Base-by-base conservation (phyloP, 495 filamentous ascomycete species). In the Chaetomium cochliodes region DNA sequence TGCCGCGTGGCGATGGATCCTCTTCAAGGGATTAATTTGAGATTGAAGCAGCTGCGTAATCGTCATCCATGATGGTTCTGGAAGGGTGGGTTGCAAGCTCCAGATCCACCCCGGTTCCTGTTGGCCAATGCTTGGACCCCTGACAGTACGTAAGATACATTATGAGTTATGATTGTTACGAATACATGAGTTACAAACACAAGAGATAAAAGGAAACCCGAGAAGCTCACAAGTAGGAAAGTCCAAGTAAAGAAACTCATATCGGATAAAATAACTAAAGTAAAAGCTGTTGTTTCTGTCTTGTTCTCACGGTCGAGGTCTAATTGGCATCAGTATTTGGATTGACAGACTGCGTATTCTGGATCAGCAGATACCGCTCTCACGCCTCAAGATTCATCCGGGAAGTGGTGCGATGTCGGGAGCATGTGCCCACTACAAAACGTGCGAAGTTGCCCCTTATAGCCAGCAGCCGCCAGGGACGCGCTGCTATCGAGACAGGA, bases 321-420 rank as follows among this genome's bases (percentile, higher is more conserved):
- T 37, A 12, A 12, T 37, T 37, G 33, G 9, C 8, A 37, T 11
- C 5, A 7, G 9, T 1, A 37, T 37, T 37, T 37, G 33, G 33
- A 37, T 7, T 5, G 9, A 37, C 33, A 37, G 33, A 37, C 33
- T 37, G 33, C 30, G 30, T 37, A 7, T 37, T 37, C 22, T 52
- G 5, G 8, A 26, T 15, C 23, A 25, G 49, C 8, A 11, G 23
- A 52, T 15, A n/a, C 9, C 1, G 12, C 12, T 52, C 6, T 3
- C 49, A 26, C 22, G 2, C 6, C 12, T 13, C 23, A 28, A 23
- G 49, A 52, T 52, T 55, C 52, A 20, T 4, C 52, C 18, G 26
- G 16, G n/a, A 33, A 52, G 26, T 61, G 59, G 59, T 53, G 59
- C 59, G 47, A 61, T 61, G 58, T 52, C 47, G 59, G 59, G 20